These are phyloP conservation scores for Neoscytalidium dimidiatum DNA, from an alignment of 2,329 filamentous ascomycete genomes.

Conservation along the genomic window DNA sequence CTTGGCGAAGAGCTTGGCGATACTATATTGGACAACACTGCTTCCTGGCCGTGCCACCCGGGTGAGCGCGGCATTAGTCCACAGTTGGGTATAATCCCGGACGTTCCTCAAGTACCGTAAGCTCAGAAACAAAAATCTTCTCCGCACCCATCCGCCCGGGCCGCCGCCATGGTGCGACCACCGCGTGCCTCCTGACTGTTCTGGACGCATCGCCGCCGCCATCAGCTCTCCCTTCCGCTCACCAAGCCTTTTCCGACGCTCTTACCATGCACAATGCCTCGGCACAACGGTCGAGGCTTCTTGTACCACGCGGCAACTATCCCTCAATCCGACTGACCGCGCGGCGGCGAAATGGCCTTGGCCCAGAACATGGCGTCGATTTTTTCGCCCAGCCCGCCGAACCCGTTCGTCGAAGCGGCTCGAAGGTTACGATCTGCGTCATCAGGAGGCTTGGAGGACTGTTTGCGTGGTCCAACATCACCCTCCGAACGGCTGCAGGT, in stretches of 20 bases:
- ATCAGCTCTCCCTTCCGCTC: background rate
- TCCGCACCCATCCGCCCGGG: conserved; percentile 13
- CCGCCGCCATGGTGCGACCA: conserved; percentile 5
- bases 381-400: background rate
- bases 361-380: background rate
- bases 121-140: conserved; percentile 8
- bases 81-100: conserved; percentile 3
- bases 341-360: background rate
- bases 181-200: background rate
- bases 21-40: background rate
- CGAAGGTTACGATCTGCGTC: background rate
- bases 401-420: background rate
- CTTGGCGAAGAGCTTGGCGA: conserved; percentile 7
- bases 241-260: background rate
- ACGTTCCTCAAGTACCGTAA: conserved; percentile 2
- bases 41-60: background rate
- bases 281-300: conserved; percentile 1
- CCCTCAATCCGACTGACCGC: background rate
- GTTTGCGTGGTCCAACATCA: background rate
- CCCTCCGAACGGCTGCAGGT: conserved; percentile 2
- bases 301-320: background rate
- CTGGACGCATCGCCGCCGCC: conserved; percentile 8
- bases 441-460: background rate
- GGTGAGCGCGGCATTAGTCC: conserved; percentile 6
- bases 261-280: background rate